Evolutionary conservation across 1,284 basidiomycete species (phyloP), one percentile per base, ranked within the genome.

Genomic region (Ceratobasidium sp.): DNA sequence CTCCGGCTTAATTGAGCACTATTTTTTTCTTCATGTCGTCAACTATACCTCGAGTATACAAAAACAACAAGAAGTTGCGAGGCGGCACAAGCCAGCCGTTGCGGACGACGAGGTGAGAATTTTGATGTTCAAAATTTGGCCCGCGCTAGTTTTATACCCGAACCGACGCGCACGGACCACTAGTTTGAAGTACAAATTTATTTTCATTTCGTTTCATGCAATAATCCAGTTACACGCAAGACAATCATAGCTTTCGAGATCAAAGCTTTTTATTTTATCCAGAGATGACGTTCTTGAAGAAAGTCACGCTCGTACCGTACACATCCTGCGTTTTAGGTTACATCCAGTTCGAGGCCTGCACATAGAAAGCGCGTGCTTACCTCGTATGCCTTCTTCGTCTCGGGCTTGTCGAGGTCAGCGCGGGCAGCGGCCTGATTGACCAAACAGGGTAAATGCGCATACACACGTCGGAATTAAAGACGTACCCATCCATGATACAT

Each of bases 1-100:
- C 89, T 91, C 90, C 90, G 90, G 90, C 90, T 91, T 91, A 91
- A 90, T 89, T 90, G 89, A 84, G 84, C 87, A 84, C 88, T 61
- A 41, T 43, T 43, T 74, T 51, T 37, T 24, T 74, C 61, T 64
- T 56, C 71, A 14, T 61, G 49, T 74, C 71, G 71, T 27, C 71
- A 74, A 43, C 71, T 64, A 74, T 74, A 74, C 71, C 71, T 74
- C 71, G 51, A 64, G 59, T 22, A 49, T 74, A 24, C 27, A 54
- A 19, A 14, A 62, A 54, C 14, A 54, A 43, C 71, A 54, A 46
- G 71, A 74, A 74, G 71, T 74, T 74, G 59, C 71, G 64, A 74
- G 59, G 59, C 19, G 58, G 59, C n/a, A 49, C 24, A 14, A 43
- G 41, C 59, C 61, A 41, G 51, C 49, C 59, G 19, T 74, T 74